Base-by-base conservation (phyloP, 2,329 filamentous ascomycete genomes). In the Furcasterigmium furcatum region DNA sequence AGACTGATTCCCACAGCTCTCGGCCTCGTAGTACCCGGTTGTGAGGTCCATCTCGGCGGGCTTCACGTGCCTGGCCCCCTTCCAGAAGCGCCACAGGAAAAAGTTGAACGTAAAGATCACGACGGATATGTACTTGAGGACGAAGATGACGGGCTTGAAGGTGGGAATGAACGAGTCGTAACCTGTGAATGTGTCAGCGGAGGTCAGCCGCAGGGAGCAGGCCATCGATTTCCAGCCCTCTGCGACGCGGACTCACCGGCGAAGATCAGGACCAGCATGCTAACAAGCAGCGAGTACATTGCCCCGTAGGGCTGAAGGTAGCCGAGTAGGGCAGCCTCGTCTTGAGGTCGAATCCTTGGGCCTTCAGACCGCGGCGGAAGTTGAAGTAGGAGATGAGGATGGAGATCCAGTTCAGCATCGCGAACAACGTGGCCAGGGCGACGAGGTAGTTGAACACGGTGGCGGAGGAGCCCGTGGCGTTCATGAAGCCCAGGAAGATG, bases 111-210 rank as follows among this genome's bases (percentile, higher is more conserved):
- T 68, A 58, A 61, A 69, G 4, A 68, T 51, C 4, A 59, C 45
- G 9, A 64, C 57, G 3, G 65, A 65, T 21, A 70, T 61, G 27
- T 71, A 77, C 52, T 75, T 80, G 54, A 85, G 84, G 48, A 87
- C 62, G 58, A 87, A 87, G 1, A 74, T 78, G 4, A 79, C 74
- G 2, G 82, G 61, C 52, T 79, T 73, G 79, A 84, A 87, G 2
- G 72, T 70, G 3, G 79, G 77, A 19, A 86, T 64, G 55, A 86
- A 86, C 2, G 84, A 79, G 0, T 74, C 71, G 48, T 83, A 85
- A 2, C 32, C 32, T 35, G n/a, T 35, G 5, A 19, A 16, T 12
- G 24, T 27, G 24, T 27, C 24, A 27, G 24, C n/a, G n/a, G n/a
- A n/a, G n/a, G n/a, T n/a, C n/a, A n/a, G n/a, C n/a, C n/a, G n/a